phyloP scores from a whole-genome alignment of 1,139 yeast genomes.

The Scheffersomyces quercinus region DNA sequence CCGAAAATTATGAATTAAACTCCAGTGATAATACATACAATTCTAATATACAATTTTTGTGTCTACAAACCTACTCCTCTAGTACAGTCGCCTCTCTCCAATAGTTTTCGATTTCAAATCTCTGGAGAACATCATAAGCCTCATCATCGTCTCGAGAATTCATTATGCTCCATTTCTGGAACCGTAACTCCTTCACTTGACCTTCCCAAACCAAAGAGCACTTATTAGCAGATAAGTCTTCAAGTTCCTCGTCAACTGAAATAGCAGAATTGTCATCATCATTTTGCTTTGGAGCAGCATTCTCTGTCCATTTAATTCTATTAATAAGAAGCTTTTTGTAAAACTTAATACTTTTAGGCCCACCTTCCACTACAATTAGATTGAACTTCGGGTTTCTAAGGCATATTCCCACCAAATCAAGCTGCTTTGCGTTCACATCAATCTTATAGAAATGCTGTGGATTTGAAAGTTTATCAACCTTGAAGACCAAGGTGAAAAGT shows the following conservation, averaged over 20 bases:
- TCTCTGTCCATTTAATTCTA: constrained; percentile 72
- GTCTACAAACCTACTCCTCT: not conserved
- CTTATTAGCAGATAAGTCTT: constrained; percentile 48
- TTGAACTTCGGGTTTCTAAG: constrained; percentile 46
- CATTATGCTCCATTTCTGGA: constrained; percentile 63
- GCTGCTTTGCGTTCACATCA: constrained; percentile 76
- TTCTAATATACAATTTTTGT: no score
- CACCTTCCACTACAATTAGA: constrained; percentile 74
- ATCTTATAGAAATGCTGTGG: constrained; percentile 73
- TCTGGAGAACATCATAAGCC: constrained; percentile 49
- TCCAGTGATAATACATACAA: no score
- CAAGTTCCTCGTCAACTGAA: constrained; percentile 1
- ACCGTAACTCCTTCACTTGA: constrained; percentile 51
- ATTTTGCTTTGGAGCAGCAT: constrained; percentile 28
- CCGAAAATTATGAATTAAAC: no score
- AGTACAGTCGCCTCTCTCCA: constrained; percentile 52
- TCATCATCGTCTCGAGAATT: constrained; percentile 54
- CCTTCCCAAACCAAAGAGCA: constrained; percentile 79
- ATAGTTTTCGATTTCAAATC: constrained; percentile 57
- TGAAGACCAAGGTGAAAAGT: constrained; percentile 58
- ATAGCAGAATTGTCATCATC: constrained; percentile 4
- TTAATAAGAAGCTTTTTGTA: constrained; percentile 61
- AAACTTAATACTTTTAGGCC: constrained; percentile 56
- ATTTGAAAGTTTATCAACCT: constrained; percentile 53
- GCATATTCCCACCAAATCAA: constrained; percentile 62